phyloP scores from a whole-genome alignment of 2,329 filamentous ascomycete genomes.

The Neoascochyta sp. region DNA sequence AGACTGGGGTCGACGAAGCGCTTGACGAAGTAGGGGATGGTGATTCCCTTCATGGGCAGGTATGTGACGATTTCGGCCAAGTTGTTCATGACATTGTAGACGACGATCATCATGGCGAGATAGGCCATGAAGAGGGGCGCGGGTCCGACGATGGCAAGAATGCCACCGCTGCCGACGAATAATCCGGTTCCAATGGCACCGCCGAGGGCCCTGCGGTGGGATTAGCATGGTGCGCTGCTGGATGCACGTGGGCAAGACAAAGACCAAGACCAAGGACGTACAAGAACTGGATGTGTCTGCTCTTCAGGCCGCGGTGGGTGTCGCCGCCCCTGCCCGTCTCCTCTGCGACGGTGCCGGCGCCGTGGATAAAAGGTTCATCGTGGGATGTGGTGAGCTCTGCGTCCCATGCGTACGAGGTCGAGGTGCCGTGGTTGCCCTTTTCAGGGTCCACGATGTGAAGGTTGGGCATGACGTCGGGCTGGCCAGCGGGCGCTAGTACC shows the following conservation, averaged over 20 bases:
- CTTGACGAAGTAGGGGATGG: slow-evolving; percentile 39
- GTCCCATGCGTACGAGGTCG: slow-evolving; percentile 14
- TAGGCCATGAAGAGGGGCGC: slow-evolving; percentile 39
- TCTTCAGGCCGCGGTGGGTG: slow-evolving; percentile 37
- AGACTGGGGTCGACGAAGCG: slow-evolving; percentile 48
- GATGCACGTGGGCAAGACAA: background rate
- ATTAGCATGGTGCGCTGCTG: too few species aligned
- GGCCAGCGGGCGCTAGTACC: slow-evolving; percentile 1
- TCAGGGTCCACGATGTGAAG: slow-evolving; percentile 15
- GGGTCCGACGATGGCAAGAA: slow-evolving; percentile 32
- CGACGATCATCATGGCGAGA: slow-evolving; percentile 37
- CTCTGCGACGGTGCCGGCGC: slow-evolving; percentile 26
- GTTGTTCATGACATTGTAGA: slow-evolving; percentile 42
- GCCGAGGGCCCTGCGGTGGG: slow-evolving; percentile 54
- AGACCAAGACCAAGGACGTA: slow-evolving; percentile 5
- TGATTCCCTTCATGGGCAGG: slow-evolving; percentile 40
- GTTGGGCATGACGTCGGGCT: slow-evolving; percentile 17
- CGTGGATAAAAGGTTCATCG: slow-evolving; percentile 25
- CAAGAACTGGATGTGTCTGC: slow-evolving; percentile 39
- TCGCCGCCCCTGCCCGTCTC: slow-evolving; percentile 29
- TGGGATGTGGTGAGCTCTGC: slow-evolving; percentile 11
- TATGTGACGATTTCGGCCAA: slow-evolving; percentile 42
- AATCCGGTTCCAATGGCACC: slow-evolving; percentile 50
- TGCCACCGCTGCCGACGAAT: slow-evolving; percentile 36
- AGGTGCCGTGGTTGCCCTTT: slow-evolving; percentile 25